These are phyloP conservation scores for Nannochloropsis oceanica DNA, from an alignment of 108 stramenopile species.

Conservation along the genomic window DNA sequence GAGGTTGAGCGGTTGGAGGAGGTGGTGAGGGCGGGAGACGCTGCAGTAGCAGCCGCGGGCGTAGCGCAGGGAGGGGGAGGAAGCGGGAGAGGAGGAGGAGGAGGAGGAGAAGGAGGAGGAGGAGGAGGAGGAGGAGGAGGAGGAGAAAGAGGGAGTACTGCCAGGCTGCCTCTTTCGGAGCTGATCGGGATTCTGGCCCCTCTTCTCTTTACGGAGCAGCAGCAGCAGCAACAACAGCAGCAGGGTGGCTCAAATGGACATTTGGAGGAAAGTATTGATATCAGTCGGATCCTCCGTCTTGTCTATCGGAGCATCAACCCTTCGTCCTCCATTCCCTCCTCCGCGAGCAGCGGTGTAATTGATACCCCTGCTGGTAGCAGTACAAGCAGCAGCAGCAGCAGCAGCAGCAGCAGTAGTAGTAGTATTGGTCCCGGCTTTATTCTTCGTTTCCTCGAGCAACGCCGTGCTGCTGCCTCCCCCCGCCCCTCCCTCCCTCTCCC, in stretches of 20 bases:
- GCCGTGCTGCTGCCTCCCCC: too few relatives aligned
- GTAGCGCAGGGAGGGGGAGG: neutral
- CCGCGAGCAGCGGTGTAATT: too few relatives aligned
- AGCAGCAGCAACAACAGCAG: too few relatives aligned
- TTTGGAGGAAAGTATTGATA: neutral
- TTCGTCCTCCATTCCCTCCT: neutral
- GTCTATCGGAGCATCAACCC: neutral
- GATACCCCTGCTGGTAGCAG: too few relatives aligned
- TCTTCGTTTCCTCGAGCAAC: too few relatives aligned
- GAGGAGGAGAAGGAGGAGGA: neutral
- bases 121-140: neutral
- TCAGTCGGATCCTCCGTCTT: neutral
- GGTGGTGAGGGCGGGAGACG: neutral
- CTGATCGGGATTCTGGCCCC: neutral
- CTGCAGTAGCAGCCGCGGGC: neutral
- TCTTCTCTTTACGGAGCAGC: neutral
- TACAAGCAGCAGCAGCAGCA: too few relatives aligned
- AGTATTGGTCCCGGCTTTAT: too few relatives aligned
- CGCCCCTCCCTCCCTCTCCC: neutral
- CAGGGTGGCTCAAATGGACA: too few relatives aligned
- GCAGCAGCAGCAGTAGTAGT: too few relatives aligned
- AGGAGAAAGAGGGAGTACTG: neutral
- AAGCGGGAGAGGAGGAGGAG: neutral
- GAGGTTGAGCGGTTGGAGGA: neutral
- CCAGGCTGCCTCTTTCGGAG: neutral